phyloP scores from a whole-genome alignment of 139 green algal genomes.

The Pedinophyceae sp. region DNA sequence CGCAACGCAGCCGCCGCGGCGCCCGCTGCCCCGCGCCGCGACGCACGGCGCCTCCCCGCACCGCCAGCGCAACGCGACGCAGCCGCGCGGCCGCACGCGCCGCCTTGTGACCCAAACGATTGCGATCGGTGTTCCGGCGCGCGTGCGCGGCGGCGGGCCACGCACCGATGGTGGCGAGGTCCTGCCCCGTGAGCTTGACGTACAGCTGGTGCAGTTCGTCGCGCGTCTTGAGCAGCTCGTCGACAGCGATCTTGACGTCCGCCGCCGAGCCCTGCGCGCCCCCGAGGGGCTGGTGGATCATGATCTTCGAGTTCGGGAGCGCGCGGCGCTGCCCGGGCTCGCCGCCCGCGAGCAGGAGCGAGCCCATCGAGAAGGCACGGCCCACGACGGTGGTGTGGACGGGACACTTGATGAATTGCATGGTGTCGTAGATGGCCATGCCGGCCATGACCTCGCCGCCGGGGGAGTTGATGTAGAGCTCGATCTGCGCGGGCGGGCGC shows the following conservation, averaged over 20 bases:
- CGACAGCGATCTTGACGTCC: slow-evolving; percentile 83
- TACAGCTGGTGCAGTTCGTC: slow-evolving; percentile 64
- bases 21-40: too few species aligned
- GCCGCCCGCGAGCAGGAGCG: slow-evolving; percentile 69
- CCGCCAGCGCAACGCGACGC: too few species aligned
- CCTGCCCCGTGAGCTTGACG: slow-evolving; percentile 56
- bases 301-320: slow-evolving; percentile 83
- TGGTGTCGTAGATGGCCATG: slow-evolving; percentile 96
- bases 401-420: slow-evolving; percentile 37
- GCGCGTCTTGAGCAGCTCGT: slow-evolving; percentile 77
- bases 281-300: slow-evolving; percentile 88
- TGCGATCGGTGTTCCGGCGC: neutral
- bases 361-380: slow-evolving; percentile 65
- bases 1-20: too few species aligned
- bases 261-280: slow-evolving; percentile 31
- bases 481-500: slow-evolving; percentile 72
- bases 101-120: neutral
- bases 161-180: slow-evolving; percentile 28
- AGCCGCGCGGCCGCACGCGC: neutral
- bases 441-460: slow-evolving; percentile 81
- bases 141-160: neutral
- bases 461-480: slow-evolving; percentile 94
- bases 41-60: too few species aligned
- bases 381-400: neutral
- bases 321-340: slow-evolving; percentile 45